phyloP scores from a whole-genome alignment of 768 basidiomycete genomes.

The Tulasnella sp. region DNA sequence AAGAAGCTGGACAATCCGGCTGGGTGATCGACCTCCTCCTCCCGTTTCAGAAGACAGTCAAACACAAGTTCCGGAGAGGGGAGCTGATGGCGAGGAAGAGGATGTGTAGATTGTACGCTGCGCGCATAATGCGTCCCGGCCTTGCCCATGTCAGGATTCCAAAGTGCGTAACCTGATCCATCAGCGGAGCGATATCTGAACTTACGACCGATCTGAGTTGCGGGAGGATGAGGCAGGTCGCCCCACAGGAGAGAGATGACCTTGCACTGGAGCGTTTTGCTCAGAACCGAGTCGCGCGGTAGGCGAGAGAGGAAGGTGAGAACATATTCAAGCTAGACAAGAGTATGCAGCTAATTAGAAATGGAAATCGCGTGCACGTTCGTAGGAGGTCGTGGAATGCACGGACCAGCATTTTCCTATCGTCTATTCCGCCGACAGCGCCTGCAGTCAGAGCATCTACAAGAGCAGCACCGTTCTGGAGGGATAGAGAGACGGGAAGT shows the following conservation, averaged over 20 bases:
- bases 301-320: conserved; percentile 16
- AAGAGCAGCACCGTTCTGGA: not conserved
- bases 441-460: not conserved
- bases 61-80: conserved; percentile 38
- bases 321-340: conserved; percentile 20
- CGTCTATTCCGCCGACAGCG: not conserved
- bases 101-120: conserved; percentile 36
- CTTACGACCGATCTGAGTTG: conserved; percentile 49
- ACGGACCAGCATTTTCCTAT: conserved; percentile 33
- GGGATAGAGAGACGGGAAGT: not conserved
- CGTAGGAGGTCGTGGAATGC: not conserved
- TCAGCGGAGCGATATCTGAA: conserved; percentile 50
- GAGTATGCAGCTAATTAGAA: no score
- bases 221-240: conserved; percentile 69
- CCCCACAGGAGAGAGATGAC: conserved; percentile 35
- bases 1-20: conserved; percentile 20
- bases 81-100: conserved; percentile 32
- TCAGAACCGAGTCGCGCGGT: conserved; percentile 20
- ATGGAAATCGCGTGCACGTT: not conserved
- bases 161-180: conserved; percentile 48
- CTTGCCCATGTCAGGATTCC: conserved; percentile 42
- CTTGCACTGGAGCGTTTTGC: conserved; percentile 20
- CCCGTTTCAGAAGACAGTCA: conserved; percentile 30
- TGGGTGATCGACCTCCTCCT: conserved; percentile 21
- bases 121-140: conserved; percentile 42